phyloP scores from a whole-genome alignment of 2,329 filamentous ascomycete genomes.

The Tolypocladium amazonense region DNA sequence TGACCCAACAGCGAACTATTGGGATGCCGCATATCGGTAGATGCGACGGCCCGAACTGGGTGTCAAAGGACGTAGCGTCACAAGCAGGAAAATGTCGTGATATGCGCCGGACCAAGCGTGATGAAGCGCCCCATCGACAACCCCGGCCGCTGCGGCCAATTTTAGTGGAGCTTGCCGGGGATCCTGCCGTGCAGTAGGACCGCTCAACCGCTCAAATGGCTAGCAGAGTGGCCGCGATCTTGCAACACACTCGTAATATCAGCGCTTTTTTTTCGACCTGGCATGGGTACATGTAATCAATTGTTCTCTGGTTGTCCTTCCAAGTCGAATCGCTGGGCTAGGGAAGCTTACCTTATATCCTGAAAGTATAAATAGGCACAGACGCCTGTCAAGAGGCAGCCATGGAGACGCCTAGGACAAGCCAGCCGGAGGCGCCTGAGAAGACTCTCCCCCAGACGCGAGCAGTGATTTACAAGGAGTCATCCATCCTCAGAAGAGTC shows the following conservation, averaged over 20 bases:
- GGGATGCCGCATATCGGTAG: neutral
- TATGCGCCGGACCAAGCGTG: neutral
- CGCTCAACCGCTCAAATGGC: neutral
- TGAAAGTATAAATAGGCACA: neutral
- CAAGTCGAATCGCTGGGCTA: neutral
- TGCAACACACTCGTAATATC: neutral
- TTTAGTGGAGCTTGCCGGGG: neutral
- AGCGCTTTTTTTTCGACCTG: neutral
- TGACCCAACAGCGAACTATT: neutral
- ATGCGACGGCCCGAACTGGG: neutral
- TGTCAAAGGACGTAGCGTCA: neutral
- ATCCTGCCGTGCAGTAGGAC: neutral
- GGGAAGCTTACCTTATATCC: too few relatives aligned
- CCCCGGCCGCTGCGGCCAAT: neutral
- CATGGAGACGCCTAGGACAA: neutral
- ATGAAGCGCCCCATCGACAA: neutral
- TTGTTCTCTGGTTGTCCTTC: neutral
- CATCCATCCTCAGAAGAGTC: neutral
- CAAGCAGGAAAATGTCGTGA: neutral
- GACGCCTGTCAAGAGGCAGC: neutral
- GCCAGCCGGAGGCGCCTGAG: neutral
- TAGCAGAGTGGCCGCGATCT: neutral
- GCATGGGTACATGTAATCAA: neutral
- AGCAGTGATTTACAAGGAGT: neutral
- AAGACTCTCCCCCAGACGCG: neutral